Evolutionary conservation across 352 stramenopile genomes (phyloP).

Genomic region (Phytophthora meadii): DNA sequence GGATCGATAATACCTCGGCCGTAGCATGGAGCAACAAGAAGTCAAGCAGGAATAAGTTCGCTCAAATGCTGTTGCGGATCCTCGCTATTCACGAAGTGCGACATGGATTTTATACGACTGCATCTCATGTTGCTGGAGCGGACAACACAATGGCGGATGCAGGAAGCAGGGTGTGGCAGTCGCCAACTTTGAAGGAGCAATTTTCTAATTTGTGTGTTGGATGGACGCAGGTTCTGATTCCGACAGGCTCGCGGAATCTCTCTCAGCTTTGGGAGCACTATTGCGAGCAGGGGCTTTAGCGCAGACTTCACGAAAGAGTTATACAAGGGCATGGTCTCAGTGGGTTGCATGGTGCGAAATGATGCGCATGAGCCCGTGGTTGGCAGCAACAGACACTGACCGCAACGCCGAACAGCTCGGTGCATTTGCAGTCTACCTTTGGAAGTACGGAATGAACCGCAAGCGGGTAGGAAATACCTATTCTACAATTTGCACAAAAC

Average conservation of each 20-base stretch:
- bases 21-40: conserved; percentile 18
- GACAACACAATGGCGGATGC: conserved; percentile 24
- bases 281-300: conserved; percentile 22
- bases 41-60: conserved; percentile 13
- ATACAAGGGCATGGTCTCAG: conserved; percentile 9
- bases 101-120: conserved; percentile 13
- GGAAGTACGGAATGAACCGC: too few species aligned
- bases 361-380: not conserved
- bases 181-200: not conserved
- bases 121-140: conserved; percentile 15
- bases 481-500: too few species aligned
- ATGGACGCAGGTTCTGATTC: conserved; percentile 16
- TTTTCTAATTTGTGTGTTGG: conserved; percentile 12
- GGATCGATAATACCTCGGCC: conserved; percentile 15
- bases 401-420: too few species aligned
- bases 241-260: conserved; percentile 22
- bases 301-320: conserved; percentile 5
- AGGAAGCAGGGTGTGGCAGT: conserved; percentile 28
- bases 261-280: conserved; percentile 21
- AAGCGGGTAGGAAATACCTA: too few species aligned
- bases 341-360: conserved; percentile 14
- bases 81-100: conserved; percentile 11
- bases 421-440: too few species aligned
- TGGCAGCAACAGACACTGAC: too few species aligned
- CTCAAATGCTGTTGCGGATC: conserved; percentile 22